Percentiles rank a stretch among this genome's conserved stretches.
phyloP scores from a whole-genome alignment of 106 monocot genomes.

The Narthecium ossifragum region DNA sequence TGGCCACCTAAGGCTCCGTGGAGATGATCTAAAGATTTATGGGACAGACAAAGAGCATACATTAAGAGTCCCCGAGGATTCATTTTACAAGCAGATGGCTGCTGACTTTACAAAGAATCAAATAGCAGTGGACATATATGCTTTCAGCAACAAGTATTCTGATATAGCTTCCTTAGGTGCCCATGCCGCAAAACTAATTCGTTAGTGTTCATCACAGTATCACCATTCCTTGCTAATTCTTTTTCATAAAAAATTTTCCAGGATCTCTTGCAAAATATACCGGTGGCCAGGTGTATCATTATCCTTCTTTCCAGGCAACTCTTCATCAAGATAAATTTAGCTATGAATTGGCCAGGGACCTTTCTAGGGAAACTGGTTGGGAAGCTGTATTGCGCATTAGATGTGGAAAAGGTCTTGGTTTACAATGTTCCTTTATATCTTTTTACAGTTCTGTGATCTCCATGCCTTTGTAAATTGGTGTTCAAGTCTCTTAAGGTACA shows the following conservation, averaged over 20 bases:
- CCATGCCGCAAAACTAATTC: constrained; percentile 2
- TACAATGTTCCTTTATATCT: neutral
- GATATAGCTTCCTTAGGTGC: constrained; percentile 96
- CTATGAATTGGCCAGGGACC: constrained; percentile 76
- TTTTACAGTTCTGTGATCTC: neutral
- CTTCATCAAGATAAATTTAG: constrained; percentile 62
- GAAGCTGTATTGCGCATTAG: constrained; percentile 95
- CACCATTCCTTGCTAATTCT: constrained; percentile 1
- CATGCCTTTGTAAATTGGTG: neutral
- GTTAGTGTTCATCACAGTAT: constrained; percentile 1
- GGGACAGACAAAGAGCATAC: constrained; percentile 88
- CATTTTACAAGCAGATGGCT: constrained; percentile 98
- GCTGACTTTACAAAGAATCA: constrained; percentile 93
- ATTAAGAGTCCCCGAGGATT: constrained; percentile 76
- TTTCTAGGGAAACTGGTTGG: constrained; percentile 96
- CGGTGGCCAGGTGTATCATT: constrained; percentile 91
- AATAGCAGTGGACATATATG: constrained; percentile 79
- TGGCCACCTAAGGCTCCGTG: constrained; percentile 75
- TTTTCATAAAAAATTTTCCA: constrained; percentile 5
- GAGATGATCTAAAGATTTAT: constrained; percentile 75
- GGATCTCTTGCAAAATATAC: constrained; percentile 91
- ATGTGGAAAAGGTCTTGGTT: constrained; percentile 80
- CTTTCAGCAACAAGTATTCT: constrained; percentile 68
- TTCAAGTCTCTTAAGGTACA: neutral
- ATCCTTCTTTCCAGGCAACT: constrained; percentile 65